Evolutionary conservation across 805 yeast species (phyloP), one percentile per base, ranked within the genome.

Genomic region (Yamadazyma philogaea): DNA sequence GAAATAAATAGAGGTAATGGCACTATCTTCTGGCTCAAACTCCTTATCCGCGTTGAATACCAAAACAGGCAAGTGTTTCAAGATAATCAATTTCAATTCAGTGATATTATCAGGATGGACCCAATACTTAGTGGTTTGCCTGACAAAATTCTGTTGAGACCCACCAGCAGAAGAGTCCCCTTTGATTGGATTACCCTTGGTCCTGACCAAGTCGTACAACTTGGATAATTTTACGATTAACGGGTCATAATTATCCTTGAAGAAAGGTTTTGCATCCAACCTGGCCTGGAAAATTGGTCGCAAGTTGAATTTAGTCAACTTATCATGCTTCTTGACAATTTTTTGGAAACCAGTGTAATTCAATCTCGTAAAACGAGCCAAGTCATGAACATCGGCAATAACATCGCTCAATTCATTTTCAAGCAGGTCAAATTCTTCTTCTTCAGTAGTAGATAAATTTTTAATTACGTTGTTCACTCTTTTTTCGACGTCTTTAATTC

Each of bases 81-180:
- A 75, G 50, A 93, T 83, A 50, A 88, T 84, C 59, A 93, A 78
- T 70, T 93, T 93, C 63, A 93, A 77, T 70, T 93, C 98, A 12
- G 98, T 93, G 61, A 93, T 89, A 63, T 93, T 91, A 65, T 93
- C 98, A 2, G 97, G 96, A 59, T 93, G 99, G 24, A 93, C 98
- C 99, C 99, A 93, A 68, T 93, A 93, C 61, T 93, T 93, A 6
- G 99, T 93, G 16, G 99, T 93, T 68, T 93, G 99, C 66, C 99
- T 84, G 35, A 93, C 98, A 57, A 93, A 93, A 70, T 93, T 93
- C 65, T 93, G 99, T 74, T 90, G 97, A 33, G 84, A 77, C 34
- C 99, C 99, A 58, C 99, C 99, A n/a, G 99, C 97, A 4, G 97
- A 63, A 3, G 96, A 82, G 66, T 93, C 99, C 50, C 98, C 98